Evolutionary conservation across 495 filamentous ascomycete species (phyloP).

Genomic region (Penicillium goetzii): DNA sequence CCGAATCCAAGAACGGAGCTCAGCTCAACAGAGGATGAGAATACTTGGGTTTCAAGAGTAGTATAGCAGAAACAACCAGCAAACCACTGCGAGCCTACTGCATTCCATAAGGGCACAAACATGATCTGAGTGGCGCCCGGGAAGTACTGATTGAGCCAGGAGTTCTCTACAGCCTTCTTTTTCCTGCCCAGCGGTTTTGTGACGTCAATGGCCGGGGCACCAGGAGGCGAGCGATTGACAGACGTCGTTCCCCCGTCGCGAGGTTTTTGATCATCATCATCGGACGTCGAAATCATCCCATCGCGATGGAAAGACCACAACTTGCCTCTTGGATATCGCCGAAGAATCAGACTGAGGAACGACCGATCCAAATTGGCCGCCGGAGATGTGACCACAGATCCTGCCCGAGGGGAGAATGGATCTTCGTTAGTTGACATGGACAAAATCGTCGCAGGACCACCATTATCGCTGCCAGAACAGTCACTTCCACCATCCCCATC

Average conservation of each 20-base stretch:
- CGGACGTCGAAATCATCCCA: conserved; percentile 45
- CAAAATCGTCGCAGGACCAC: conserved; percentile 40
- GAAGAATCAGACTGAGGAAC: conserved; percentile 56
- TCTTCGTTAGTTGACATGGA: conserved; percentile 45
- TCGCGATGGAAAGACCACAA: conserved; percentile 68
- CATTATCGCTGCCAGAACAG: conserved; percentile 30
- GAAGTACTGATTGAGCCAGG: conserved; percentile 49
- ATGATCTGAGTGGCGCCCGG: conserved; percentile 50
- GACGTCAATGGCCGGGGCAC: conserved; percentile 24
- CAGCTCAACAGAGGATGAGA: conserved; percentile 46
- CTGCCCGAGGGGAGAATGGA: conserved; percentile 43
- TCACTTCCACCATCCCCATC: conserved; percentile 43
- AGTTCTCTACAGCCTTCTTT: conserved; percentile 47
- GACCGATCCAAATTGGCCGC: conserved; percentile 43
- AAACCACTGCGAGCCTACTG: conserved; percentile 70
- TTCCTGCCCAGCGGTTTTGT: conserved; percentile 46
- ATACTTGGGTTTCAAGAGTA: conserved; percentile 46
- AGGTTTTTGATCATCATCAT: conserved; percentile 42
- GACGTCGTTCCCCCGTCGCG: conserved; percentile 22
- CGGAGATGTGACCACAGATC: conserved; percentile 35
- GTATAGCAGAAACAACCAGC: conserved; percentile 69
- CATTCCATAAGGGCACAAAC: conserved; percentile 69
- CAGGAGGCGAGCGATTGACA: conserved; percentile 16
- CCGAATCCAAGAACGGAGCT: conserved; percentile 65
- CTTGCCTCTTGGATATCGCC: conserved; percentile 63